Evolutionary conservation across 768 basidiomycete genomes (phyloP).

Genomic region (Pleurotus pulmonarius): DNA sequence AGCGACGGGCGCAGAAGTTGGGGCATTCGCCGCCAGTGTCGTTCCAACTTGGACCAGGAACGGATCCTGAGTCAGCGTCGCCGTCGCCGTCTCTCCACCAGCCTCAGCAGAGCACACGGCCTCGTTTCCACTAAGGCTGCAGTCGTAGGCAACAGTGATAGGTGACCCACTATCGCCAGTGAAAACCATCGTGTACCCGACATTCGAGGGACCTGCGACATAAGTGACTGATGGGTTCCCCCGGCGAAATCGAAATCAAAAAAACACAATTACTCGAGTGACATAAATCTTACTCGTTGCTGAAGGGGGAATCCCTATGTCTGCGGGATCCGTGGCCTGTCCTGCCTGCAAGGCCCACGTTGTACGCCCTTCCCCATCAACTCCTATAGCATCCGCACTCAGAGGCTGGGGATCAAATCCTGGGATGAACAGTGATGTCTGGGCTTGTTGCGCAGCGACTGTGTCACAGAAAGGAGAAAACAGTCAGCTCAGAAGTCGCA

Average conservation of each 20-base stretch:
- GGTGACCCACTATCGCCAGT: not conserved
- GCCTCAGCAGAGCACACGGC: not conserved
- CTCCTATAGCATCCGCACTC: slow-evolving; percentile 37
- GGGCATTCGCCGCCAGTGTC: not conserved
- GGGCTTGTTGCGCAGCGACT: slow-evolving; percentile 20
- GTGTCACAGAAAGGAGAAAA: not conserved
- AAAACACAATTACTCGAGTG: not conserved
- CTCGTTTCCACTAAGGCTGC: not conserved
- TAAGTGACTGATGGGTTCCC: not conserved
- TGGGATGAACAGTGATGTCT: slow-evolving; percentile 41
- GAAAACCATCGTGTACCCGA: not conserved
- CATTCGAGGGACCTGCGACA: slow-evolving; percentile 1
- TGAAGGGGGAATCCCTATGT: slow-evolving; percentile 3
- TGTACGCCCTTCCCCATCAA: slow-evolving; percentile 35
- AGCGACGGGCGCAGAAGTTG: not conserved
- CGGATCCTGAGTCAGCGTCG: not conserved
- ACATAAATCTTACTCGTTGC: not conserved
- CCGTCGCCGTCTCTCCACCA: not conserved
- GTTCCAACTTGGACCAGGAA: slow-evolving; percentile 2
- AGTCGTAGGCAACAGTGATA: slow-evolving; percentile 1
- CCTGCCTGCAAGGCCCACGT: slow-evolving; percentile 38
- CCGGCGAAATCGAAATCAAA: not conserved
- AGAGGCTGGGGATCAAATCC: slow-evolving; percentile 42
- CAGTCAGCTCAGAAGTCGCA: slow-evolving; percentile 2
- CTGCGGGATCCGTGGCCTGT: slow-evolving; percentile 24